phyloP scores from a whole-genome alignment of 352 stramenopile genomes.

The Achlya hypogyna region DNA sequence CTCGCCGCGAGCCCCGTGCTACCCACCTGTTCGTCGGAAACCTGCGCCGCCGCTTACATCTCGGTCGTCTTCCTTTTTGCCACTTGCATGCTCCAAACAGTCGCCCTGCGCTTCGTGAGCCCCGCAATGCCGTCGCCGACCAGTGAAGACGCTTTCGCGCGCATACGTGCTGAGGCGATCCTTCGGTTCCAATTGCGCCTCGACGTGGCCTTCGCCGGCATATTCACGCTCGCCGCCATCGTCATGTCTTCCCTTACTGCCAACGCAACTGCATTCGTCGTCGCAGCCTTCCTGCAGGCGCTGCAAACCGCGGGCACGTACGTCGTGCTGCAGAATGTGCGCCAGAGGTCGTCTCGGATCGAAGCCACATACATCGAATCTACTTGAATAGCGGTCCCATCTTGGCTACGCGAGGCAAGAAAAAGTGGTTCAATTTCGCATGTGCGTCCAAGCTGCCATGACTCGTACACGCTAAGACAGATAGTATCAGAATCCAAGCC shows the following conservation, averaged over 20 bases:
- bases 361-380: constrained; percentile 6
- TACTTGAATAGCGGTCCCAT: not conserved
- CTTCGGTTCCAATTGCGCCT: not conserved
- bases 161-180: not conserved
- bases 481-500: too few species aligned
- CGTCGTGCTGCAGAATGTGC: not conserved
- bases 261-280: not conserved
- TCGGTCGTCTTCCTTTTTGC: not conserved
- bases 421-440: too few species aligned
- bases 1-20: not conserved
- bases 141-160: not conserved
- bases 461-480: too few species aligned
- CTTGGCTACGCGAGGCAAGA: not conserved
- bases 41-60: not conserved
- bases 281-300: not conserved
- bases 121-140: not conserved
- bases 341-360: not conserved
- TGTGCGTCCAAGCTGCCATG: too few species aligned
- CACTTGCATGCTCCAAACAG: not conserved
- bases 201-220: not conserved
- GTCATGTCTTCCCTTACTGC: not conserved
- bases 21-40: not conserved
- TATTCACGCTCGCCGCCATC: not conserved
- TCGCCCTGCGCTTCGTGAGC: not conserved
- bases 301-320: not conserved